Evolutionary conservation across 2,329 filamentous ascomycete species (phyloP), one percentile per base, ranked within the genome.

Genomic region (Fusarium foetens): DNA sequence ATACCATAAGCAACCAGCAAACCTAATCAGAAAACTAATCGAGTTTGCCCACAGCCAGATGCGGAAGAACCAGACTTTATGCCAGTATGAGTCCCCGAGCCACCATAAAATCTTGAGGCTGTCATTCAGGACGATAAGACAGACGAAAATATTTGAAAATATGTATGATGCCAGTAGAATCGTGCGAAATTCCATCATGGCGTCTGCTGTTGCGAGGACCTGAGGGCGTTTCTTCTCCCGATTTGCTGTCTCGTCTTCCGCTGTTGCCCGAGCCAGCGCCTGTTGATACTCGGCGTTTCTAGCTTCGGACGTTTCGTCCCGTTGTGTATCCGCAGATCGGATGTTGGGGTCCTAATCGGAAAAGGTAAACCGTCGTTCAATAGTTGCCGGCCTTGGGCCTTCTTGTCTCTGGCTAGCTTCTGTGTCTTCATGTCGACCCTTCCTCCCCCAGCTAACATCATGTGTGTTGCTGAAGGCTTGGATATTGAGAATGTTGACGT

Each of bases 101-200:
- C 51, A 66, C 23, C 49, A 35, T 7, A 66, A 8, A 1, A 54
- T 53, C 13, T 66, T 64, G 0, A 66, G n/a, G 3, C 59, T 66
- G 1, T 66, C 63, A 3, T 66, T 66, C 4, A 64, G 6, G 6
- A 66, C 61, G 4, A 66, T 25, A 0, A 64, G 59, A 7, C 63
- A 66, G 5, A 66, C 38, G 0, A 66, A 64, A 2, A 64, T 57
- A 2, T 64, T 66, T 7, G 59, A 66, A 29, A 66, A 66, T 0
- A 64, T 58, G n/a, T 66, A 66, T 3, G 49, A 49, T 0, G 59
- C 63, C 1, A 66, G 49, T 4, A 66, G 19, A 7, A 66, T 58
- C 1, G 63, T 66, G n/a, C 63, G 63, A 4, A 66, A 66, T 7
- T 66, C 59, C 31, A 66, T 43, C 25, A 66, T n/a, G 8, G 63